Evolutionary conservation across 2,329 filamentous ascomycete genomes (phyloP), one percentile per base, ranked within the genome.

Genomic region (Aspergillus latus): DNA sequence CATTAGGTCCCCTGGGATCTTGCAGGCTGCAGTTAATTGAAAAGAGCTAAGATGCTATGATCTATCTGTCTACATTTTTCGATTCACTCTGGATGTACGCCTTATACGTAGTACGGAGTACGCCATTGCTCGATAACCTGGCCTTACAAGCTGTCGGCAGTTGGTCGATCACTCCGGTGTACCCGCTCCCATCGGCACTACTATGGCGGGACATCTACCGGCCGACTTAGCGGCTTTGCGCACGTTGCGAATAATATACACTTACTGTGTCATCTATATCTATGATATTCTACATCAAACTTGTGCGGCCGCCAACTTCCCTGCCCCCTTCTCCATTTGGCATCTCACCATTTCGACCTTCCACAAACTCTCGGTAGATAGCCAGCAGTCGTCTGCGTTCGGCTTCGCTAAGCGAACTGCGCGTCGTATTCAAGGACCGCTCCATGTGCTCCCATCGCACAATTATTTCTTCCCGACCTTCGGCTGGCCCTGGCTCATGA

Each of bases 311-410:
- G 6, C 94, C 94, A 75, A 99, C 86, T 75, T 97, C 94, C 73
- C 87, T 95, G 55, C 88, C 89, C 0, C 89, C 92, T 74, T 97
- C 90, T 1, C 94, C 94, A 73, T 89, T 93, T 58, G 87, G 90
- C 90, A 99, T 92, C 78, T 97, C 92, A 6, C 94, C 94, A 72
- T 92, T 96, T 64, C 94, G 82, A 0, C 92, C 92, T 3, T 90
- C 89, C 0, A 97, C 87, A 78, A 99, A 99, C 76, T 99, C 94
- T 13, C 82, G 80, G 71, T 99, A 99, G 59, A 99, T 97, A 40
- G 84, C 84, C 66, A 84, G 82, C 62, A 99, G 74, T 58, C 93
- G 80, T 59, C 78, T 80, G 66, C 86, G 83, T 76, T 99, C 94
- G 58, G 91, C 84, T 2, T 80, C 78, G 68, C 88, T 90, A 64